Base-by-base conservation (phyloP, 768 basidiomycete genomes). In the Kwoniella pini region DNA sequence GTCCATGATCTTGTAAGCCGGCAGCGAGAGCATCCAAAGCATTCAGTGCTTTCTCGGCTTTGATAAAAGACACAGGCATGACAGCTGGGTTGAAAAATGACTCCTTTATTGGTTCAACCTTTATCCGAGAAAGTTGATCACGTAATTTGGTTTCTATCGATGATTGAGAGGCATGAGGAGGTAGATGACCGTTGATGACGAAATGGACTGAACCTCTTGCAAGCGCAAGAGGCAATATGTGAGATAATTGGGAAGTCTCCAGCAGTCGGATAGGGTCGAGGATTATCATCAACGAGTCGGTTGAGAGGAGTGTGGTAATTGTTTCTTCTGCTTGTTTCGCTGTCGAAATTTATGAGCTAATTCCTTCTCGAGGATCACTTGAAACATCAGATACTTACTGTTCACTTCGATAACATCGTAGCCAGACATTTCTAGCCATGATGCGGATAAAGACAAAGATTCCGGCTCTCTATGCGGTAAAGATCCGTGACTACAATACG, bases 191-290 rank as follows among this genome's bases (percentile, higher is more conserved):
- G 42, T 77, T 74, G 58, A 75, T 56, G 12, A 71, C 56, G 26
- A 77, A 52, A 42, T 64, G 65, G 12, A 63, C 42, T 30, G 52
- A 13, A 1, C 51, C 50, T 7, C 61, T 54, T 1, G 40, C 13
- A 13, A 60, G 30, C n/a, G 65, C 52, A 7, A 44, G 50, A 1
- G 53, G 57, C 0, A 70, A 31, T 38, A 72, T 38, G 5, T 45
- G 5, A 3, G 24, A 3, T 17, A 74, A 11, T 39, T 26, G 27
- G 12, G 67, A 63, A 13, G 62, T 62, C 1, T 56, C 31, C 11
- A 69, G 52, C 1, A 76, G 67, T 2, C 69, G 66, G 50, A 71
- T 69, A 2, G 76, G 76, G 57, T 77, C 74, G 27, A 77, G 46
- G 28, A 75, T 64, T 26, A 77, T 15, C 11, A 72, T 36, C 12